These are phyloP conservation scores for Apiotrichum veenhuisii DNA, from an alignment of 1,284 basidiomycete species.

Conservation along the genomic window DNA sequence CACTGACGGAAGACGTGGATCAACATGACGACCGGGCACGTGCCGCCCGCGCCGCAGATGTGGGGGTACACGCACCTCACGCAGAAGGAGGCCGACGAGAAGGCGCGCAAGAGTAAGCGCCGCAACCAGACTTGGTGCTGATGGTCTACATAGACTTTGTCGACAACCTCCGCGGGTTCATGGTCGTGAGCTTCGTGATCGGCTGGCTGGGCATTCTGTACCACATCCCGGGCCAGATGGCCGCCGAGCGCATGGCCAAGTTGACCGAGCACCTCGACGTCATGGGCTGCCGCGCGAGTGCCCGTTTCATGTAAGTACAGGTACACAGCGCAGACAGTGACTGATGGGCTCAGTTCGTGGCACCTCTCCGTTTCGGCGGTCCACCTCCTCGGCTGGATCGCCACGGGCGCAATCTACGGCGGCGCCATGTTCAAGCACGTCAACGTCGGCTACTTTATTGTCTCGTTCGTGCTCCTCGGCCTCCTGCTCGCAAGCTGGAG, in stretches of 20 bases:
- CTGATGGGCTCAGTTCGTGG: slow-evolving; percentile 58
- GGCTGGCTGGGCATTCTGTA: slow-evolving; percentile 66
- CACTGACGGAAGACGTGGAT: slow-evolving; percentile 58
- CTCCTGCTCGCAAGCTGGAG: slow-evolving; percentile 34
- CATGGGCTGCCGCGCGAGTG: slow-evolving; percentile 67
- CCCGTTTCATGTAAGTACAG: slow-evolving; percentile 58
- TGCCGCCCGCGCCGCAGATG: slow-evolving; percentile 57
- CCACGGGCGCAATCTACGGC: slow-evolving; percentile 62
- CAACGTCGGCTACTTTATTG: slow-evolving; percentile 60
- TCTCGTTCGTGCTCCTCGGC: slow-evolving; percentile 64
- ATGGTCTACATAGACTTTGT: slow-evolving; percentile 49
- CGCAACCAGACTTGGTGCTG: background rate
- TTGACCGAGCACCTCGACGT: slow-evolving; percentile 66
- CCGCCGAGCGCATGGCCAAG: slow-evolving; percentile 59
- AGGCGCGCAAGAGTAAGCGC: slow-evolving; percentile 58
- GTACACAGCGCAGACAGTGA: slow-evolving; percentile 18
- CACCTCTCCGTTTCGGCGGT: slow-evolving; percentile 58
- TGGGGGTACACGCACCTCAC: slow-evolving; percentile 69
- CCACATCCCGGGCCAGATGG: slow-evolving; percentile 66
- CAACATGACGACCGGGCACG: slow-evolving; percentile 59
- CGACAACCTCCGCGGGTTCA: slow-evolving; percentile 58
- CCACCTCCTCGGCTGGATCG: slow-evolving; percentile 65
- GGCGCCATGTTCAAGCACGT: slow-evolving; percentile 62
- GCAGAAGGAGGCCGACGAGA: slow-evolving; percentile 59
- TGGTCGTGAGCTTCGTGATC: slow-evolving; percentile 64